phyloP scores from a whole-genome alignment of 1,284 basidiomycete genomes.

The Retiboletus flavoniger region DNA sequence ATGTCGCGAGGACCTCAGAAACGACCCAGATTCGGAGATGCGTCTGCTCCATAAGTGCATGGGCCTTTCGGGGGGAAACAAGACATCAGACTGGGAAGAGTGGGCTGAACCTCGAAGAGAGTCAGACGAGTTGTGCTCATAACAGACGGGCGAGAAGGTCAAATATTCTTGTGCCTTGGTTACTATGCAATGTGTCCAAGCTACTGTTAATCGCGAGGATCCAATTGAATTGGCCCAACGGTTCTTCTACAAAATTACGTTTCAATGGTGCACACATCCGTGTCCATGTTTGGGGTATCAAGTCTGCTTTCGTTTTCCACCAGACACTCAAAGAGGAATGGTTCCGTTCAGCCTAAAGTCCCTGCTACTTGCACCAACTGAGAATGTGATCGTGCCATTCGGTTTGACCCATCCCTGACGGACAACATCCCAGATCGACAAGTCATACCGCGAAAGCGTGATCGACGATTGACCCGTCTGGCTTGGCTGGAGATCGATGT shows the following conservation, averaged over 20 bases:
- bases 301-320: neutral
- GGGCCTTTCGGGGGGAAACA: neutral
- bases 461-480: slow-evolving; percentile 49
- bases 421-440: slow-evolving; percentile 59
- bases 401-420: slow-evolving; percentile 50
- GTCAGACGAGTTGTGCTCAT: no score
- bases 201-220: neutral
- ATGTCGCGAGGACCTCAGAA: neutral
- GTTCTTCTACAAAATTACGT: neutral
- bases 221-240: neutral
- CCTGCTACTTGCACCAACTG: slow-evolving; percentile 54
- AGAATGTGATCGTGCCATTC: slow-evolving; percentile 43
- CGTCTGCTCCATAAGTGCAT: neutral
- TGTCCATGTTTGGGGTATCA: neutral
- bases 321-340: slow-evolving; percentile 30
- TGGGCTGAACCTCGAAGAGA: neutral
- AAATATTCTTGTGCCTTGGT: neutral
- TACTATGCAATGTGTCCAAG: neutral
- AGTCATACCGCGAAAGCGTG: slow-evolving; percentile 61
- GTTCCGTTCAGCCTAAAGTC: slow-evolving; percentile 44
- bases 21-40: neutral
- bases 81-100: neutral
- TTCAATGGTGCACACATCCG: neutral
- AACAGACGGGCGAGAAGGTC: no score
- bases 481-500: slow-evolving; percentile 50